Evolutionary conservation across 306 rosid species (phyloP), one percentile per base, ranked within the genome.

Genomic region (Lathyrus tuberosus): DNA sequence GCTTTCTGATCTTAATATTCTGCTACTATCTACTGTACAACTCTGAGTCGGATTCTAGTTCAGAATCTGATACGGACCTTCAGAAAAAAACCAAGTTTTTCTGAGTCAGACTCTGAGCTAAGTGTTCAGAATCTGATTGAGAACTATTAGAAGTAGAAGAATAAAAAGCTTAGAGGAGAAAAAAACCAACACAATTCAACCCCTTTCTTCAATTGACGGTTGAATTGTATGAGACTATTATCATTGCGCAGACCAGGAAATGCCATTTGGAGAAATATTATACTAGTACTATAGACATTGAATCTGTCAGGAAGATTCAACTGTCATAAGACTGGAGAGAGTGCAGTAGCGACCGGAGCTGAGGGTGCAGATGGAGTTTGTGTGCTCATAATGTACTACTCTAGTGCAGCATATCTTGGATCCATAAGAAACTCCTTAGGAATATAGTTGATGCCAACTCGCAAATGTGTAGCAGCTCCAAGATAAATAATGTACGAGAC

Each of bases 281-380:
- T 87, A 62, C 96, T 97, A 14, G 96, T 56, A 75, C 98, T 90
- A 67, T 93, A 88, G 86, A 93, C 86, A 57, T 93, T 96, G 1
- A 93, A 93, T 78, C 96, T 86, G 80, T 93, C 98, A 0, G 98
- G 98, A 30, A 83, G 84, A 68, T 93, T 93, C 90, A 93, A 63
- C 98, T 93, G 96, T 79, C 98, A 93, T 17, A 93, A 85, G 67
- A 93, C 98, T 13, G 98, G 98, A 62, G 98, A 90, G 65, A 93
- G 96, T 62, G 97, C 97, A 53, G 98, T 35, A 67, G 98, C 98
- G 53, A 93, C 98, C 0, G 97, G 96, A 70, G 93, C 98, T 38
- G 98, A 93, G 42, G 98, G 97, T 64, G 96, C 97, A 46, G 97
- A 93, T 56, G 96, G 98, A 63, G 98, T 93, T 81, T 93, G 97